Base-by-base conservation (phyloP, 2,329 filamentous ascomycete genomes). In the Claviceps humidiphila region DNA sequence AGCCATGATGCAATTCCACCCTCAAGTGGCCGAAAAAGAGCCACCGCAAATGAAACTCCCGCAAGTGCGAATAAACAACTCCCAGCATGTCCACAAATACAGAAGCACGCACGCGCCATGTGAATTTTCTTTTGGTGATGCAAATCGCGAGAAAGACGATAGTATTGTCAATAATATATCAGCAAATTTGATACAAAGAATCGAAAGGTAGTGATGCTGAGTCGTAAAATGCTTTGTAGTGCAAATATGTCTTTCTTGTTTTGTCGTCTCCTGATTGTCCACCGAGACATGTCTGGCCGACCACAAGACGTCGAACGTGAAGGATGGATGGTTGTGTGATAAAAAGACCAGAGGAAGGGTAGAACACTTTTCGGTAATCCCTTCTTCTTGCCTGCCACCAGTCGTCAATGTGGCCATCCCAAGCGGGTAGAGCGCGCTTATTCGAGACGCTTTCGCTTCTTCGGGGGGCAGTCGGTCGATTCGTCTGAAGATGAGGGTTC, bases 371-470 rank as follows among this genome's bases (percentile, higher is more conserved):
- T 1, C 30, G 30, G 30, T 34, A 11, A 4, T 11, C 30, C 30
- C 30, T 34, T 34, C 8, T 11, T 30, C 9, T 34, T 34, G 30
- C 30, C 30, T 34, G 9, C 30, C 30, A 34, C 30, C 30, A 34
- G 30, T 11, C 30, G 30, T 11, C 20, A 20, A 20, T 20, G 20
- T 20, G 9, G 11, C 30, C 9, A 34, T 34, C 9, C 30, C 30
- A 34, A 11, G 30, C 30, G 11, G 34, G 20, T 22, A 20, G 20
- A 48, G 30, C 11, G 52, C 61, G 16, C 11, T 71, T 73, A 85
- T 54, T 83, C 79, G 42, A 78, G 78, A 65, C 87, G 83, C 84
- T 91, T 93, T 77, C 87, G 87, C 73, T 82, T 80, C 65, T 76
- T 72, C 60, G 71, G 70, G 57, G 70, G 71, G 54, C 72, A 66